These are phyloP conservation scores for Talaromyces sp. DNA, from an alignment of 2,329 filamentous ascomycete genomes.

Conservation along the genomic window DNA sequence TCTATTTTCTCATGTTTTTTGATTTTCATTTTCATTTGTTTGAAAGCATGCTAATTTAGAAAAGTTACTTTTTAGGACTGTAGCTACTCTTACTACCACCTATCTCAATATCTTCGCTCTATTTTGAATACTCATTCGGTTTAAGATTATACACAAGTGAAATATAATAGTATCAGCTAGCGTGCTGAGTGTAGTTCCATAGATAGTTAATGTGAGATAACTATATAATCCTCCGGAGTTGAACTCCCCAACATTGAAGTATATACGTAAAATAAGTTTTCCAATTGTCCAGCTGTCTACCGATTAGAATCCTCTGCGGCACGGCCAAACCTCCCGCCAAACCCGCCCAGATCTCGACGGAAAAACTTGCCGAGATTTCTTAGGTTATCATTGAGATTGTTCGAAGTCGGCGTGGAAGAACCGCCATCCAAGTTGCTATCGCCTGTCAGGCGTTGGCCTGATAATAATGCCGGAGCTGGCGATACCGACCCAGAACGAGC, in stretches of 20 bases:
- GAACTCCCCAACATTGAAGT: not conserved
- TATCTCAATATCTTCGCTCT: not conserved
- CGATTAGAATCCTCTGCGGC: conserved; percentile 25
- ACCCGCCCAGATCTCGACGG: conserved; percentile 72
- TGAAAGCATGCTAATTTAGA: not conserved
- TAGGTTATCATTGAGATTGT: conserved; percentile 83
- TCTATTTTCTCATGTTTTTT: not conserved
- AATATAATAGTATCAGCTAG: not conserved
- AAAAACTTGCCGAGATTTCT: conserved; percentile 98
- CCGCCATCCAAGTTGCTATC: conserved; percentile 17
- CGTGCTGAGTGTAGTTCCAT: not conserved
- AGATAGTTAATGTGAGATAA: not conserved
- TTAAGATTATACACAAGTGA: not conserved
- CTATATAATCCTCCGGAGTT: not conserved
- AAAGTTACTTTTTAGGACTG: not conserved
- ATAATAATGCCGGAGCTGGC: conserved; percentile 2
- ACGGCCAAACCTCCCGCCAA: conserved; percentile 65
- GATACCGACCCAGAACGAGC: conserved; percentile 7
- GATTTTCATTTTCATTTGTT: not conserved
- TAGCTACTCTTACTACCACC: not conserved
- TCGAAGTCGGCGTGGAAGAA: conserved; percentile 19
- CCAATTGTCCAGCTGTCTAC: not conserved
- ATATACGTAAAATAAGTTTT: not conserved
- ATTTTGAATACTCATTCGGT: not conserved
- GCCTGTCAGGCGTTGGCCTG: conserved; percentile 3